These are phyloP conservation scores for Stephania cephalantha DNA, from an alignment of 164 flowering plant genomes.

Conservation along the genomic window DNA sequence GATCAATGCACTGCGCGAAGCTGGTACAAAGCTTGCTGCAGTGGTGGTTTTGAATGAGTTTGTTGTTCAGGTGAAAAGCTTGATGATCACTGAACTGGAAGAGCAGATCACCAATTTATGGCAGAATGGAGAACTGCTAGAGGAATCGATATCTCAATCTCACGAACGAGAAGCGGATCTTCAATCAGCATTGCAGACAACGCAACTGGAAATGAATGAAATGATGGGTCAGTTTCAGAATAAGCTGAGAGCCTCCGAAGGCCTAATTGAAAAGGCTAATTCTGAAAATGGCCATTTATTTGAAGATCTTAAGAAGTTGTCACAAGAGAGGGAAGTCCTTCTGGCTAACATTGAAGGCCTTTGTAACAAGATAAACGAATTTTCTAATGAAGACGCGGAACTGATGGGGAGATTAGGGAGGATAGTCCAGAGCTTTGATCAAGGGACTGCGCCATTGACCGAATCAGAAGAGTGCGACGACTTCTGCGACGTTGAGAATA, in stretches of 20 bases:
- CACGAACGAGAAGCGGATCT: conserved; percentile 22
- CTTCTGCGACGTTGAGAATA: conserved; percentile 9
- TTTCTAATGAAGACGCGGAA: conserved; percentile 21
- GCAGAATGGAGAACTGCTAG: conserved; percentile 22
- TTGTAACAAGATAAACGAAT: conserved; percentile 17
- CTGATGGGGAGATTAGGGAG: conserved; percentile 25
- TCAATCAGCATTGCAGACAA: conserved; percentile 26
- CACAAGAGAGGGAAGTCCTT: conserved; percentile 23
- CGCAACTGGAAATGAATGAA: conserved; percentile 20
- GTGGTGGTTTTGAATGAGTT: conserved; percentile 14
- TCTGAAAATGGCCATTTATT: conserved; percentile 16
- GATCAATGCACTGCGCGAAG: conserved; percentile 17
- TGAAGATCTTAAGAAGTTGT: conserved; percentile 22
- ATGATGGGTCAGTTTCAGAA: conserved; percentile 14
- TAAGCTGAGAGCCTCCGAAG: conserved; percentile 11
- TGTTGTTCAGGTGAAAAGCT: conserved; percentile 22
- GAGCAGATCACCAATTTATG: conserved; percentile 19
- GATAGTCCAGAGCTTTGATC: conserved; percentile 16
- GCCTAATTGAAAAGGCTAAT: conserved; percentile 15
- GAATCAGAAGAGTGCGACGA: conserved; percentile 10
- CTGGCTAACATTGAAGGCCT: conserved; percentile 11
- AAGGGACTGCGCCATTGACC: not conserved
- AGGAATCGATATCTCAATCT: conserved; percentile 13
- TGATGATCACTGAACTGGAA: conserved; percentile 22
- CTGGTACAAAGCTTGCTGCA: conserved; percentile 17